These are phyloP conservation scores for Cenchrus fungigraminus DNA, from an alignment of 176 grass and related monocot species.

Conservation along the genomic window DNA sequence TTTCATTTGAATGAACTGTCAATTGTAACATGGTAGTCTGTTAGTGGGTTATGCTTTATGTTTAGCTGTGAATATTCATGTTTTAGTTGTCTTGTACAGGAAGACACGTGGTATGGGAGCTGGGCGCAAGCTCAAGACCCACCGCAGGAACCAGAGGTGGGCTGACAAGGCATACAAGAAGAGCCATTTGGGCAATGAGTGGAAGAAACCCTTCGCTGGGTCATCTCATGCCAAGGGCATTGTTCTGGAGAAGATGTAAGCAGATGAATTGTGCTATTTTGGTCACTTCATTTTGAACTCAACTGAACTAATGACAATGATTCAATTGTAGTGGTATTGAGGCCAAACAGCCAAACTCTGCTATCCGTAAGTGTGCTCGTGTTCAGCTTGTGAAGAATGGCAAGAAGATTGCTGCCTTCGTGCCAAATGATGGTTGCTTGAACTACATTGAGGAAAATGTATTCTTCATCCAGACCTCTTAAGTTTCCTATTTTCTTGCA, in stretches of 20 bases:
- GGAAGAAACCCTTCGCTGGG: conserved; percentile 75
- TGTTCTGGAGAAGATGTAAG: conserved; percentile 77
- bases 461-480: neutral
- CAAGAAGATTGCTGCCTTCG: conserved; percentile 77
- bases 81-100: conserved; percentile 29
- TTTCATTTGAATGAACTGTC: neutral
- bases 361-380: conserved; percentile 76
- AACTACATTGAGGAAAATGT: conserved; percentile 74
- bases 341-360: conserved; percentile 77
- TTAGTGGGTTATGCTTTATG: neutral
- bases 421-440: conserved; percentile 75
- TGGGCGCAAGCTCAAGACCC: conserved; percentile 71
- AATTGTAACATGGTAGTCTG: neutral
- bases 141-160: conserved; percentile 74
- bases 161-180: conserved; percentile 84
- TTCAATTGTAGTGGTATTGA: conserved; percentile 64
- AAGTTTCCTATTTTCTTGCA: neutral
- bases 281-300: neutral
- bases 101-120: conserved; percentile 86
- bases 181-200: conserved; percentile 74
- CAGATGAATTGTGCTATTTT: neutral
- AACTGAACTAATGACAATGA: neutral
- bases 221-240: conserved; percentile 80
- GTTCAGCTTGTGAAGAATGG: conserved; percentile 77
- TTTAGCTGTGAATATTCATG: neutral